Percentiles rank a stretch among this genome's conserved stretches.
Evolutionary conservation across 257 asterid species (phyloP).

Genomic region (Plantago major): DNA sequence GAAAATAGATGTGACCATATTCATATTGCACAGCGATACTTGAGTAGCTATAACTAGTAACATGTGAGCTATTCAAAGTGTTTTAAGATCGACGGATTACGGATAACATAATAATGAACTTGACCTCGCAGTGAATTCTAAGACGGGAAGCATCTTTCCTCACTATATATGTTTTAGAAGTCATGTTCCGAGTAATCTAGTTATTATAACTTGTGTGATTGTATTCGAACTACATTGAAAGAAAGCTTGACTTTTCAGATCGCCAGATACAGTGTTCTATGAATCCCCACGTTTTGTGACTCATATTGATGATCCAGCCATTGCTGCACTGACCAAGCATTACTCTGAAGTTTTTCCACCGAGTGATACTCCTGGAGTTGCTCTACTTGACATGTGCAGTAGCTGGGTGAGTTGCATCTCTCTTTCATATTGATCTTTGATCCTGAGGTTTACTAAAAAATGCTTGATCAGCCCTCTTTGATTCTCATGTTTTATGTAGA

Average conservation of each 20-base stretch:
- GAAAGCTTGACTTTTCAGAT: conserved; percentile 38
- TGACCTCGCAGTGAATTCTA: no score
- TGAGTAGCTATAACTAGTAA: no score
- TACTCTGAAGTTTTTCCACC: conserved; percentile 77
- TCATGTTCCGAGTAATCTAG: no score
- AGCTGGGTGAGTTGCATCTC: conserved; percentile 67
- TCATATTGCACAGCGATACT: no score
- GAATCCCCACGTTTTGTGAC: conserved; percentile 92
- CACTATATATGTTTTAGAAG: no score
- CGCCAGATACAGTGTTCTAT: conserved; percentile 74
- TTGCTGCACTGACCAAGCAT: conserved; percentile 78
- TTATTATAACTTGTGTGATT: neutral
- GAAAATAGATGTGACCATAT: no score
- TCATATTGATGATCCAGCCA: conserved; percentile 92
- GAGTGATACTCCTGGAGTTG: conserved; percentile 72
- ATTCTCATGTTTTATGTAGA: conserved; percentile 43
- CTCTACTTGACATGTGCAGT: conserved; percentile 93
- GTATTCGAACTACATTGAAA: neutral
- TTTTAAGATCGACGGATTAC: no score
- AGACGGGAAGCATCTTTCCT: no score
- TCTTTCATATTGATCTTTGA: conserved; percentile 1
- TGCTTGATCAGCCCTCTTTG: conserved; percentile 12
- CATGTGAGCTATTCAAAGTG: no score
- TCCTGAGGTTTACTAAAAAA: neutral
- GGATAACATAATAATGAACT: no score